Percentiles rank a stretch among this genome's conserved stretches.
These are phyloP conservation scores for Lentinus polychrous DNA, from an alignment of 1,284 basidiomycete species.

Conservation along the genomic window DNA sequence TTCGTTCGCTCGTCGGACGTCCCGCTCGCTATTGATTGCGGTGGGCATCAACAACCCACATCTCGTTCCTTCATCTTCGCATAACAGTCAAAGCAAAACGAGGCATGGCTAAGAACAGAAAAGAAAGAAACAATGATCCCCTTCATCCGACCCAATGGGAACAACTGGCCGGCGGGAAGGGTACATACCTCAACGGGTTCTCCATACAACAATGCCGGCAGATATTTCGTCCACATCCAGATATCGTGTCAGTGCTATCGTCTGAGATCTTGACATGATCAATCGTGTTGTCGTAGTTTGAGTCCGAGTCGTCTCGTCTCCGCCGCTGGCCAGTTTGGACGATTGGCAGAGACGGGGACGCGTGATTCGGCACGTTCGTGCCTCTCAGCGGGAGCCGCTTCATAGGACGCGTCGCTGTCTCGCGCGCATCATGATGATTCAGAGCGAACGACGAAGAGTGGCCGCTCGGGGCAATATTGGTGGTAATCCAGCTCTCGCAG, in stretches of 20 bases:
- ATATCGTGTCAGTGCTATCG: neutral
- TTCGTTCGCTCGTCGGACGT: too few species aligned
- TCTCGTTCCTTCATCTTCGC: neutral
- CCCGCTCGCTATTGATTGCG: too few species aligned
- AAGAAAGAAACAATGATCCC: neutral
- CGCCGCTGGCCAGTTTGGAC: neutral
- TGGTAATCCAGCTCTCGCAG: constrained; percentile 4
- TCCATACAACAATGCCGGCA: constrained; percentile 7
- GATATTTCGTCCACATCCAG: neutral
- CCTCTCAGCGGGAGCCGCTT: constrained; percentile 1
- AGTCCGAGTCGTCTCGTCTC: neutral
- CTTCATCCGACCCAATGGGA: too few species aligned
- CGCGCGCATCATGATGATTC: neutral
- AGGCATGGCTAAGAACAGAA: neutral
- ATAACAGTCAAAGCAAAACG: constrained; percentile 1
- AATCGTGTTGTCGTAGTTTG: neutral
- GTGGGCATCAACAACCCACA: too few species aligned
- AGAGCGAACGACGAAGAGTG: neutral
- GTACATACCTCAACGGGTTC: neutral
- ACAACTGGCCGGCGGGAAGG: neutral
- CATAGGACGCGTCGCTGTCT: neutral
- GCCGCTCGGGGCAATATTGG: neutral
- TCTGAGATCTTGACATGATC: neutral
- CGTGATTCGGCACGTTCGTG: neutral
- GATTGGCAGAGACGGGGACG: neutral